Base-by-base conservation (phyloP, 306 rosid species). In the Dalbergia cochinchinensis region DNA sequence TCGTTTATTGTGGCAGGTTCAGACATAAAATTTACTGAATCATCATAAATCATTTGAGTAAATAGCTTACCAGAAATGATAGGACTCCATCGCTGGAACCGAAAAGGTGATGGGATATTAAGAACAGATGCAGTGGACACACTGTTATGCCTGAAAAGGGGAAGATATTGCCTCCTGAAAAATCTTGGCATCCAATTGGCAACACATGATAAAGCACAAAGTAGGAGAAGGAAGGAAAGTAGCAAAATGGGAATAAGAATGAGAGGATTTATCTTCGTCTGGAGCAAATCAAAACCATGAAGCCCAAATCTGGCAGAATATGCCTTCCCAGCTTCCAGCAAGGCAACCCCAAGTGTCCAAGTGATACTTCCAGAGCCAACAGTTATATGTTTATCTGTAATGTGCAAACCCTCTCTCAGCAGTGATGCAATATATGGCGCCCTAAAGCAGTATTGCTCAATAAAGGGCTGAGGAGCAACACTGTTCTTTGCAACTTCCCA, bases 361-460 rank as follows among this genome's bases (percentile, higher is more conserved):
- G 99, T 95, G 58, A 91, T 93, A 80, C 96, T 88, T 76, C 99
- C 99, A 77, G 99, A 95, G 64, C 98, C 99, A 81, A 95, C 92
- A 71, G 85, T 80, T 69, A 95, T 80, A 64, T 88, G 87, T 48
- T 79, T 72, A 82, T 93, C 98, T 13, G 88, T 85, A 80, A 95
- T 91, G 84, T 93, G 98, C 93, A 95, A 88, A 69, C 99, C 98
- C 81, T 93, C 97, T 77, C 98, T 95, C 87, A 95, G 82, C 80
- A 95, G 87, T 14, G 89, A 90, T 7, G 88, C 89, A 74, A 91
- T 61, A 66, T 95, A 95, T 3, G 97, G 98, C 3, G 98, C 94
- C 78, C 99, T 86, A 69, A 95, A 95, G 85, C 99, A 95, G 77
- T 95, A 95, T 74, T 93, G 99, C 88, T 93, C 99, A 65, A 95